Base-by-base conservation (phyloP, 768 basidiomycete genomes). In the Lactifluus volemus region DNA sequence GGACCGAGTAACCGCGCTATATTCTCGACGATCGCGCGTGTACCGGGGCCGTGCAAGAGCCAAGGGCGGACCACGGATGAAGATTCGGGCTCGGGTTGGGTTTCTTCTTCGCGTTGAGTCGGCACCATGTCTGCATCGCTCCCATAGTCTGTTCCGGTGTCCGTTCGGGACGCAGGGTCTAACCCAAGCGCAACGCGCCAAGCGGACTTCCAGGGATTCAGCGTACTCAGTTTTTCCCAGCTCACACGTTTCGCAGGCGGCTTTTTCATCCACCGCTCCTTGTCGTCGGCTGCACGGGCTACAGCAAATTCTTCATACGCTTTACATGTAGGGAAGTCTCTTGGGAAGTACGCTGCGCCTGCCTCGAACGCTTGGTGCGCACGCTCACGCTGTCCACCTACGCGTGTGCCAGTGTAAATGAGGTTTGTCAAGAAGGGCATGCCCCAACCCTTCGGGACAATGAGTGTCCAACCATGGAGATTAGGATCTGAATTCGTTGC, bases 361-460 rank as follows among this genome's bases (percentile, higher is more conserved):
- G 89, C 84, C 73, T 98, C 96, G 67, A 89, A 92, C 42, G 82
- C 77, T 67, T 96, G 92, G 5, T 84, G 85, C 65, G 81, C 80
- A 38, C 87, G 82, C 69, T 98, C 92, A 32, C 86, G 83, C 68
- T 94, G 87, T 2, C 95, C 96, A 5, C 81, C 89, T 17, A 96
- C 79, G 7, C 92, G 86, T 1, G 89, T 90, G 21, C 89, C 88
- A 0, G 94, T 93, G 71, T 84, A 85, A 3, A 80, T 79, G 53
- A 99, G 80, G 3, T 94, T 95, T 44, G 79, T 79, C 63, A 90
- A 84, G 74, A 98, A 92, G 1, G 94, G 79, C 86, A 93, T 96
- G 0, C 82, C 81, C 93, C 94, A 98, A 12, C 92, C 93, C 1
- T 83, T 77, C 3, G 96, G 96, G 36, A 96, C 71, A 49, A 97